Evolutionary conservation across 2,329 filamentous ascomycete genomes (phyloP).

Genomic region (Grosmannia serpens): DNA sequence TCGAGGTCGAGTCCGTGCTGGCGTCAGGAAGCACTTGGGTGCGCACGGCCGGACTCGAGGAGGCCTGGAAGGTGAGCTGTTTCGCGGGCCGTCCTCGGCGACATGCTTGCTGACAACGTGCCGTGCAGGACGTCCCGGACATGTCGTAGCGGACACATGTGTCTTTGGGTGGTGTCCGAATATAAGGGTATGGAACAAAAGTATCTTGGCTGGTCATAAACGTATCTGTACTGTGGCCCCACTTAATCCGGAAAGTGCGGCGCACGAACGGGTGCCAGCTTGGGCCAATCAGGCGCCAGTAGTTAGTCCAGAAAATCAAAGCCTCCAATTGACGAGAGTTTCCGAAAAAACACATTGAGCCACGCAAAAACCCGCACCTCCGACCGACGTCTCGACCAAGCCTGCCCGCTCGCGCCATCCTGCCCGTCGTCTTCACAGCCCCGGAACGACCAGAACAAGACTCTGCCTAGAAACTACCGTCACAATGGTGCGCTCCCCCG

Average conservation of each 20-base stretch:
- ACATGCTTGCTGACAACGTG: background rate
- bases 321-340: slow-evolving; percentile 15
- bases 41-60: slow-evolving; percentile 47
- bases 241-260: background rate
- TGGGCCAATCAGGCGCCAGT: slow-evolving; percentile 22
- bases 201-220: too few relatives aligned
- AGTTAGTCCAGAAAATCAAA: slow-evolving; percentile 11
- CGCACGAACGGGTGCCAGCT: slow-evolving; percentile 13
- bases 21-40: slow-evolving; percentile 44
- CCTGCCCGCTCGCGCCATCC: background rate
- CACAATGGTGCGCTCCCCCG: slow-evolving; percentile 10
- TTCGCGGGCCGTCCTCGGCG: too few relatives aligned
- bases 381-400: background rate
- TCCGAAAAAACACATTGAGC: slow-evolving; percentile 12
- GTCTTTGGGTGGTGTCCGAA: too few relatives aligned
- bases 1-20: slow-evolving; percentile 53
- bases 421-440: background rate
- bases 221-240: too few relatives aligned
- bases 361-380: slow-evolving; percentile 12
- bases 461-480: slow-evolving; percentile 6
- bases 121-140: background rate
- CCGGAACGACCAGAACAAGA: background rate
- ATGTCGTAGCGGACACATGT: too few relatives aligned
- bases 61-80: slow-evolving; percentile 44
- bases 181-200: too few relatives aligned